A percentile compares a stretch with the other conserved stretches of the same genome.
These are phyloP conservation scores for Hypoxylon subgilvum DNA, from an alignment of 495 filamentous ascomycete species.

Conservation along the genomic window DNA sequence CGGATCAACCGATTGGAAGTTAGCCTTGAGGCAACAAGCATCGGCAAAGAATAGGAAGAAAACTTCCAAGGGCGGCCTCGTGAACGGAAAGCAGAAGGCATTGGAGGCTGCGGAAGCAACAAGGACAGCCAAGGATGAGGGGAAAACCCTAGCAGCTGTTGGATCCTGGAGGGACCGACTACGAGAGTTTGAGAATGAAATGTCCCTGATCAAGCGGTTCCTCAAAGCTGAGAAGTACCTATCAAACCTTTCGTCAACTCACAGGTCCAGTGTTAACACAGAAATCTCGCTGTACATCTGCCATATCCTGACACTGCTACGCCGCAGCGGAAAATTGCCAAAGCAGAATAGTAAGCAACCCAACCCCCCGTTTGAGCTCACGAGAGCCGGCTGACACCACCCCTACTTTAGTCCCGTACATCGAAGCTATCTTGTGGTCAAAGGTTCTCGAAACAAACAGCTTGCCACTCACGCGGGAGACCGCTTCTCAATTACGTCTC, in stretches of 20 bases:
- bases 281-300: conserved; percentile 58
- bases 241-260: conserved; percentile 33
- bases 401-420: neutral
- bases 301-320: conserved; percentile 41
- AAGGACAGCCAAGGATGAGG: conserved; percentile 34
- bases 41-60: conserved; percentile 26
- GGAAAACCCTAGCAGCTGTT: conserved; percentile 35
- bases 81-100: conserved; percentile 35
- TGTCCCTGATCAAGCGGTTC: conserved; percentile 44
- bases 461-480: neutral
- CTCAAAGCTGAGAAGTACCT: conserved; percentile 55
- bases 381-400: neutral
- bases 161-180: conserved; percentile 32
- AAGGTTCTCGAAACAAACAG: neutral
- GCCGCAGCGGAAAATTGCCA: conserved; percentile 32
- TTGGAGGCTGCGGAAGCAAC: conserved; percentile 34
- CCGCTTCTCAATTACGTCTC: neutral
- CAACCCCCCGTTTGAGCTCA: neutral
- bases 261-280: conserved; percentile 42
- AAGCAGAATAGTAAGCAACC: conserved; percentile 2
- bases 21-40: neutral
- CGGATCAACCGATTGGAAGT: neutral
- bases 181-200: conserved; percentile 41
- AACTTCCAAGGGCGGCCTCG: conserved; percentile 36
- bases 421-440: conserved; percentile 7